Evolutionary conservation across 1,139 yeast genomes (phyloP).

Genomic region (Yamadazyma friedrichii): DNA sequence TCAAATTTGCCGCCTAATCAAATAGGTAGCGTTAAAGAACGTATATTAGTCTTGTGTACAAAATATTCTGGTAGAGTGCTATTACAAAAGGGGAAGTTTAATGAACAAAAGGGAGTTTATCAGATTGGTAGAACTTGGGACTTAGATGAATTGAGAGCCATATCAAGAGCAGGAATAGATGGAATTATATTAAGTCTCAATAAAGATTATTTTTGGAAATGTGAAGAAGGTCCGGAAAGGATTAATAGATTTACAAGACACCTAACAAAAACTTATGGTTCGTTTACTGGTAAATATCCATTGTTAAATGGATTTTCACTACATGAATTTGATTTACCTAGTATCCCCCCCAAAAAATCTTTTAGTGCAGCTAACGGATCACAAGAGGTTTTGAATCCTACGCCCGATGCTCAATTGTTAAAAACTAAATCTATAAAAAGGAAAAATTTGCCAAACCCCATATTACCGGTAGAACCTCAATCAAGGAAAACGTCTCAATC

Average conservation of each 20-base stretch:
- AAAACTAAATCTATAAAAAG: slow-evolving; percentile 27
- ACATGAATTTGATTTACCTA: slow-evolving; percentile 37
- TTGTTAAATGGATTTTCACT: slow-evolving; percentile 41
- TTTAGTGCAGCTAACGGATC: slow-evolving; percentile 9
- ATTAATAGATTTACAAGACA: slow-evolving; percentile 56
- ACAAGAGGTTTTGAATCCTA: slow-evolving; percentile 22
- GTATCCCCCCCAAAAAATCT: slow-evolving; percentile 21
- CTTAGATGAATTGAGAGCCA: slow-evolving; percentile 61
- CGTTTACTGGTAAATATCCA: slow-evolving; percentile 68
- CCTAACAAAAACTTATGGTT: slow-evolving; percentile 61
- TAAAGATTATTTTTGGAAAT: slow-evolving; percentile 85
- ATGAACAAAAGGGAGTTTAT: slow-evolving; percentile 61
- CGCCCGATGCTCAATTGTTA: slow-evolving; percentile 24
- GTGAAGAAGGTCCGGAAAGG: slow-evolving; percentile 67
- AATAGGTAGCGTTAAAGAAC: slow-evolving; percentile 36
- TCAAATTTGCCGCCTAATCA: slow-evolving; percentile 26
- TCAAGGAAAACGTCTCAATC: slow-evolving; percentile 14
- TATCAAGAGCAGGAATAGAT: slow-evolving; percentile 52
- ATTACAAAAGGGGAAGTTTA: slow-evolving; percentile 84
- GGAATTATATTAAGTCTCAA: slow-evolving; percentile 67
- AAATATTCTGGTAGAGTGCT: slow-evolving; percentile 61
- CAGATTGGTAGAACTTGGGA: slow-evolving; percentile 97
- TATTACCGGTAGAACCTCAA: slow-evolving; percentile 23
- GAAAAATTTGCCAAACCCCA: slow-evolving; percentile 27
- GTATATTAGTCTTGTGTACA: slow-evolving; percentile 42